Percentiles rank a stretch among this genome's conserved stretches.
phyloP scores from a whole-genome alignment of 305 asterid genomes.

The Fraxinus albicans region DNA sequence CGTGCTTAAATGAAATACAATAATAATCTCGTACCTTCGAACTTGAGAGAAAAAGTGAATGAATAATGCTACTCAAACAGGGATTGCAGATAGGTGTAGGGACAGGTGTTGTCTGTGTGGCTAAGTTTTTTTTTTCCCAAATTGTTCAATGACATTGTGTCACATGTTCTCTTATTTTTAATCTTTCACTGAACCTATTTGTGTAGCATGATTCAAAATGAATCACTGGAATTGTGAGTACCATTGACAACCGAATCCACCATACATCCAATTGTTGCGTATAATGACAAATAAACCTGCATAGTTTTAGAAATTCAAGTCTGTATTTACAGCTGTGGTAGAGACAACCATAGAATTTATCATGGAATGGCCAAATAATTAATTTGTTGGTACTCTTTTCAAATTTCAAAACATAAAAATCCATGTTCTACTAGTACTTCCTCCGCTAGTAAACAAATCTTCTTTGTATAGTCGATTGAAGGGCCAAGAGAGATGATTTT shows the following conservation, averaged over 20 bases:
- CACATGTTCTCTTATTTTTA: no score
- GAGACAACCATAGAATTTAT: background rate
- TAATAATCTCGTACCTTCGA: slow-evolving; percentile 58
- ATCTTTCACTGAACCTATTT: no score
- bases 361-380: background rate
- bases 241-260: slow-evolving; percentile 43
- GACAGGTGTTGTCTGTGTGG: no score
- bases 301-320: slow-evolving; percentile 17
- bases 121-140: no score
- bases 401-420: background rate
- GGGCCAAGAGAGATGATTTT: background rate
- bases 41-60: slow-evolving; percentile 60
- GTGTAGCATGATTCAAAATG: no score
- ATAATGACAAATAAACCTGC: slow-evolving; percentile 87
- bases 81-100: no score
- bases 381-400: background rate
- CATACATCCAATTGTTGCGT: slow-evolving; percentile 72
- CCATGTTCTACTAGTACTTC: background rate
- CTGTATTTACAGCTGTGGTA: background rate
- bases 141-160: no score
- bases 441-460: background rate
- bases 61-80: no score
- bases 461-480: background rate
- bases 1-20: background rate
- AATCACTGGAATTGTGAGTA: slow-evolving; percentile 41